Evolutionary conservation across 805 yeast genomes (phyloP).

Genomic region (Wickerhamiella hasegawae): DNA sequence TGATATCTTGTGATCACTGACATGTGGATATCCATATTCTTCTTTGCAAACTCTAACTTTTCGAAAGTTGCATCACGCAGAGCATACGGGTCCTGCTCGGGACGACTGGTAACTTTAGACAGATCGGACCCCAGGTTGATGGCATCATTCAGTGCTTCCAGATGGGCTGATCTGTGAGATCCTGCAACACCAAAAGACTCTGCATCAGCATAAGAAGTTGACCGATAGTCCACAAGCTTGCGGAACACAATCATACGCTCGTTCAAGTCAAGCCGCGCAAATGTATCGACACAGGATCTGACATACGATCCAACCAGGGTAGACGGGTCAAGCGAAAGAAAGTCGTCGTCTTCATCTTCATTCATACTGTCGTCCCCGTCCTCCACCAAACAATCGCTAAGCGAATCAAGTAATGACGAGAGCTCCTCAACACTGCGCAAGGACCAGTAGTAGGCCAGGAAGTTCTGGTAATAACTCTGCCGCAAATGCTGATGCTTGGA

Average conservation of each 20-base stretch:
- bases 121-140: neutral
- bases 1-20: neutral
- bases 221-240: neutral
- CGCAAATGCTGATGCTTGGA: too few relatives aligned
- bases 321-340: too few relatives aligned
- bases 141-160: neutral
- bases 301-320: neutral
- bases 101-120: neutral
- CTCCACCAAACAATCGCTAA: too few relatives aligned
- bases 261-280: neutral
- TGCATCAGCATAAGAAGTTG: neutral
- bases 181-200: neutral
- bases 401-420: too few relatives aligned
- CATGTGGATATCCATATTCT: neutral
- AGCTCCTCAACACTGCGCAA: too few relatives aligned
- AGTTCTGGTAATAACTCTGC: too few relatives aligned
- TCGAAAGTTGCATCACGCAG: neutral
- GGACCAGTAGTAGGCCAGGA: too few relatives aligned
- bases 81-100: neutral
- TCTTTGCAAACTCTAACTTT: neutral
- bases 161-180: neutral
- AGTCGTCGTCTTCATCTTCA: too few relatives aligned
- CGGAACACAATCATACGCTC: neutral
- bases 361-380: too few relatives aligned
- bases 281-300: neutral